phyloP scores from a whole-genome alignment of 129 eudicot species.

The Ambrosia trifida region DNA sequence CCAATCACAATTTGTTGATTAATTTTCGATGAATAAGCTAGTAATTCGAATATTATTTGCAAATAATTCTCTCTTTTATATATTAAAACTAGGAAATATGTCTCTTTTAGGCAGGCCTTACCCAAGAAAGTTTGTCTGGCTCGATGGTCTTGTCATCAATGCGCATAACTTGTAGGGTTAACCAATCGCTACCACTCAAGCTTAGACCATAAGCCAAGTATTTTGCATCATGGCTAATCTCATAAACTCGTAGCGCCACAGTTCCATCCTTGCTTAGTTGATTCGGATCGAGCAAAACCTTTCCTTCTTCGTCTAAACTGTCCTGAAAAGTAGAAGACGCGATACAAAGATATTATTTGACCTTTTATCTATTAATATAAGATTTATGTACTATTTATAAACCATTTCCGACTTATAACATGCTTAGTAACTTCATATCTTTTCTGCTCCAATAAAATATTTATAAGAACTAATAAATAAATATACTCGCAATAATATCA shows the following conservation, averaged over 20 bases:
- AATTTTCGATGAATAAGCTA: not conserved
- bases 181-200: slow-evolving; percentile 96
- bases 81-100: too few species aligned
- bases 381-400: not conserved
- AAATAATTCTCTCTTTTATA: not conserved
- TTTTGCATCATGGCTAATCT: slow-evolving; percentile 85
- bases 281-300: slow-evolving; percentile 85
- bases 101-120: slow-evolving; percentile 26
- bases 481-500: too few species aligned
- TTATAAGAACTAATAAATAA: too few species aligned
- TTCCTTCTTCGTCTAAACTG: slow-evolving; percentile 71
- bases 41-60: not conserved
- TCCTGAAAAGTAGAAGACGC: slow-evolving; percentile 38
- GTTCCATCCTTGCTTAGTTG: slow-evolving; percentile 84
- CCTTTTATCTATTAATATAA: not conserved
- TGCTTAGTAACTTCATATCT: too few species aligned
- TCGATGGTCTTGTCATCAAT: slow-evolving; percentile 47
- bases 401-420: too few species aligned
- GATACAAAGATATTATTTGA: not conserved
- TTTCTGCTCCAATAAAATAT: too few species aligned
- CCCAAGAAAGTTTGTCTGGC: slow-evolving; percentile 83
- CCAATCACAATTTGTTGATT: too few species aligned
- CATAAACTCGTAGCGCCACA: slow-evolving; percentile 58
- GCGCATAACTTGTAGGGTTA: slow-evolving; percentile 69
- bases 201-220: slow-evolving; percentile 79